Evolutionary conservation across 345 rosid genomes (phyloP), one percentile per base, ranked within the genome.

Genomic region (Aurinia saxatilis): DNA sequence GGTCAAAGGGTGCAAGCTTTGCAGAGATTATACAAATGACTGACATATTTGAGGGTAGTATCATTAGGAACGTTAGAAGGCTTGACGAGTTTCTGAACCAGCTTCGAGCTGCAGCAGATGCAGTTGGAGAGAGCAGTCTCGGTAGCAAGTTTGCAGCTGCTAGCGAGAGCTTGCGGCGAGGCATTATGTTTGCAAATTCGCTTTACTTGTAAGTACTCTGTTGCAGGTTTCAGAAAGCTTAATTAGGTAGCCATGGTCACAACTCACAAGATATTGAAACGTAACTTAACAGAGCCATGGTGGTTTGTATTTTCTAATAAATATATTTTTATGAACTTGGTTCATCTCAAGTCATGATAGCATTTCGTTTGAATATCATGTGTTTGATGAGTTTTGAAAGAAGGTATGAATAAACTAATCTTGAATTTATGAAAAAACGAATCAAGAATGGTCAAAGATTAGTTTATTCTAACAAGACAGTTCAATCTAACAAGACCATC

Each of bases 1-100:
- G 97, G 99, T 90, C 99, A 21, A 90, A 90, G 99, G 97, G 96
- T 30, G 82, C 96, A 47, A 90, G 69, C 68, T 90, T 95, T 80
- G 85, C 88, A 17, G 99, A 95, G 67, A 83, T 95, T 35, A 90
- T 90, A 67, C 90, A 84, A 65, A 90, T 84, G 97, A 95, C 99
- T 10, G 96, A 90, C 76, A 90, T 90, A 65, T 95, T 95, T 71
- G 97, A 95, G 76, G 99, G 99, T 44, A 95, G 99, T 63, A 83
- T 95, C 63, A 84, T 90, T 50, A 81, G 96, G 66, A 95, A 95
- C 68, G 90, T 89, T 40, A 81, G 97, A 80, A 80, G 96, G 72
- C 90, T 90, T 2, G 99, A 87, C 41, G 99, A 95, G 75, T 95
- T 95, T 79, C 56, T 95, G 85, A 90, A 86, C 74, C 97, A 89